A percentile compares a stretch with the other conserved stretches of the same genome.
Evolutionary conservation across 345 rosid species (phyloP).

Genomic region (Ricinus communis): DNA sequence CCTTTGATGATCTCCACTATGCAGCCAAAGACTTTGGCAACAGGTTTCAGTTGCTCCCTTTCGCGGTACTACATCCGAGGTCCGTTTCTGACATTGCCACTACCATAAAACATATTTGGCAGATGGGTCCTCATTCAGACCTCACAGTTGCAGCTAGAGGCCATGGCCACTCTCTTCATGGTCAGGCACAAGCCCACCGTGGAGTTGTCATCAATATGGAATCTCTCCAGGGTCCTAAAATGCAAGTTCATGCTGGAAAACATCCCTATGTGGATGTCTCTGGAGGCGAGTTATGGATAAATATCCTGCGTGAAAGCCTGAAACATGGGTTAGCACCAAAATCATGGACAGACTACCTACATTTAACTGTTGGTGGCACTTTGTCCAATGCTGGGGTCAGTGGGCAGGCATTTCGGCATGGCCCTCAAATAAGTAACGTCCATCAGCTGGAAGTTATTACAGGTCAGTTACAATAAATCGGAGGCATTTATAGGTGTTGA

Average conservation of each 20-base stretch:
- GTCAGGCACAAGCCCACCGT: conserved; percentile 28
- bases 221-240: conserved; percentile 18
- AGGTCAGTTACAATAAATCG: conserved; percentile 17
- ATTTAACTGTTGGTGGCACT: conserved; percentile 35
- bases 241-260: conserved; percentile 15
- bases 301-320: conserved; percentile 25
- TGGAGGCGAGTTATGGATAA: conserved; percentile 31
- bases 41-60: conserved; percentile 58
- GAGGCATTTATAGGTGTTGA: not conserved
- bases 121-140: conserved; percentile 74
- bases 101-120: conserved; percentile 70
- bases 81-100: conserved; percentile 76
- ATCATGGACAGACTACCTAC: conserved; percentile 39
- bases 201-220: conserved; percentile 34
- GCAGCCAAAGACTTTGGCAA: conserved; percentile 90
- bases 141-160: conserved; percentile 59
- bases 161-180: conserved; percentile 34
- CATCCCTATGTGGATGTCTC: conserved; percentile 23
- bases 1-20: conserved; percentile 59
- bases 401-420: conserved; percentile 37
- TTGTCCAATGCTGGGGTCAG: conserved; percentile 39
- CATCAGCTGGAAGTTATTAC: conserved; percentile 33
- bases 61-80: conserved; percentile 78
- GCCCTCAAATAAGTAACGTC: conserved; percentile 38
- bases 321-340: conserved; percentile 31